Conservation (phyloP, 1,284 basidiomycete genomes). For the Ceratobasidium sp. region DNA sequence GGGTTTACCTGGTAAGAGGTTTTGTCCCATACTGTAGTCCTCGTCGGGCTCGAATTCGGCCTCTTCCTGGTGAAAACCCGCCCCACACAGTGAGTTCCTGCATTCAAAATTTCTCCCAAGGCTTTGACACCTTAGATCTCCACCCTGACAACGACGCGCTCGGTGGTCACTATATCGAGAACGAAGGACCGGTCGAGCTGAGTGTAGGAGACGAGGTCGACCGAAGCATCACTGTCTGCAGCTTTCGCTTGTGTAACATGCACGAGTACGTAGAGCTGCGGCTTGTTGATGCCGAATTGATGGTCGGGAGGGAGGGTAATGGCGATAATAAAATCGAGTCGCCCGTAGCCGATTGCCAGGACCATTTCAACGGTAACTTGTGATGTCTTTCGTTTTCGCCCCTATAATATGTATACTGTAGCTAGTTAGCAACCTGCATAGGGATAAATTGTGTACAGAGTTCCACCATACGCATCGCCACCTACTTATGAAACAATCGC, state of each 20-base stretch:
- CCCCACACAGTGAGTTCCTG: background rate
- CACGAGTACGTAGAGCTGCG: background rate
- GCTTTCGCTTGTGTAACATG: background rate
- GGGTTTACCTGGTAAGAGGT: too few species aligned
- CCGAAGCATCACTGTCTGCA: background rate
- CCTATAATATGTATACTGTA: background rate
- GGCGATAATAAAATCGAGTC: conserved; percentile 8
- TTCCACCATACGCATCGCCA: conserved; percentile 5
- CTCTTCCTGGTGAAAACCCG: background rate
- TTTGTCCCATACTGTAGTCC: too few species aligned
- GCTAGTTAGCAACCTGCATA: background rate
- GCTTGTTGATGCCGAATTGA: background rate
- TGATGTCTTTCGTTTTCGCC: background rate
- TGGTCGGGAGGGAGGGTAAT: background rate
- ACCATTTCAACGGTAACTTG: background rate
- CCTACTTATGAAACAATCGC: too few species aligned
- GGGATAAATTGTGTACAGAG: background rate
- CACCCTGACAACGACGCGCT: background rate
- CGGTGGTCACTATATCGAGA: background rate
- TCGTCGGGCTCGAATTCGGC: background rate
- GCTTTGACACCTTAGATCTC: background rate
- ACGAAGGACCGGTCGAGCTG: background rate
- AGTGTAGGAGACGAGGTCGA: background rate
- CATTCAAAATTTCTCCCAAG: conserved; percentile 1
- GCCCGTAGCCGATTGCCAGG: background rate